Conservation (phyloP, 2,329 filamentous ascomycete species). For the Arthrobotrys musiformis region DNA sequence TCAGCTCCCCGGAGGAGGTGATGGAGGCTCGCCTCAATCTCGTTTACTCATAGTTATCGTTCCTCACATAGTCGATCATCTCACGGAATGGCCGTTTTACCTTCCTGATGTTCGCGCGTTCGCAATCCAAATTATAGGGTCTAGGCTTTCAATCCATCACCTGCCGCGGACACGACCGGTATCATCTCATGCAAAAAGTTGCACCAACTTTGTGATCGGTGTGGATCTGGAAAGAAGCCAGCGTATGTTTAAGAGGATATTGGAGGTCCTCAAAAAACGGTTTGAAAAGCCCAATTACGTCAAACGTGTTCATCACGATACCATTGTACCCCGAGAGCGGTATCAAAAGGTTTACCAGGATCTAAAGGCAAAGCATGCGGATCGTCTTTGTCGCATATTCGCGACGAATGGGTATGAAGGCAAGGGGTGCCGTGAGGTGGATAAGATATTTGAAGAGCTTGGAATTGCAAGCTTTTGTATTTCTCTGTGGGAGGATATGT, state of each 20-base stretch:
- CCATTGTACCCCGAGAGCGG: conserved; percentile 77
- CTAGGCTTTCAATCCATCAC: conserved; percentile 24
- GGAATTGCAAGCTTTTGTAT: conserved; percentile 91
- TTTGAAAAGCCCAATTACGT: conserved; percentile 70
- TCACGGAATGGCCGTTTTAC: conserved; percentile 37
- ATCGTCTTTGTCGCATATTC: conserved; percentile 65
- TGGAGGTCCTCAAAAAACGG: conserved; percentile 40
- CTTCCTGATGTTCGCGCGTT: conserved; percentile 33
- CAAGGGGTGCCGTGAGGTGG: conserved; percentile 77
- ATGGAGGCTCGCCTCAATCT: neutral
- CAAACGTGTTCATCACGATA: conserved; percentile 86
- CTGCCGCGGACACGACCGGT: neutral
- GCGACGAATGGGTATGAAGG: conserved; percentile 82
- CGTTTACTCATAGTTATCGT: conserved; percentile 33
- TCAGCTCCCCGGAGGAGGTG: neutral
- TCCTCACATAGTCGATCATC: conserved; percentile 13
- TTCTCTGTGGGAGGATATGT: conserved; percentile 90
- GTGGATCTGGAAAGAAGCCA: conserved; percentile 22
- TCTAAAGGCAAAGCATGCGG: conserved; percentile 83
- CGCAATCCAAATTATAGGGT: conserved; percentile 20
- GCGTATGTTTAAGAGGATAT: conserved; percentile 42
- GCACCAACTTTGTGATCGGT: too few relatives aligned
- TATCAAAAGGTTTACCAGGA: conserved; percentile 84
- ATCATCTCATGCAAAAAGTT: neutral
- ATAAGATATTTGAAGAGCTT: conserved; percentile 96